phyloP scores from a whole-genome alignment of 441 rosid species.

The Adansonia grandidieri region DNA sequence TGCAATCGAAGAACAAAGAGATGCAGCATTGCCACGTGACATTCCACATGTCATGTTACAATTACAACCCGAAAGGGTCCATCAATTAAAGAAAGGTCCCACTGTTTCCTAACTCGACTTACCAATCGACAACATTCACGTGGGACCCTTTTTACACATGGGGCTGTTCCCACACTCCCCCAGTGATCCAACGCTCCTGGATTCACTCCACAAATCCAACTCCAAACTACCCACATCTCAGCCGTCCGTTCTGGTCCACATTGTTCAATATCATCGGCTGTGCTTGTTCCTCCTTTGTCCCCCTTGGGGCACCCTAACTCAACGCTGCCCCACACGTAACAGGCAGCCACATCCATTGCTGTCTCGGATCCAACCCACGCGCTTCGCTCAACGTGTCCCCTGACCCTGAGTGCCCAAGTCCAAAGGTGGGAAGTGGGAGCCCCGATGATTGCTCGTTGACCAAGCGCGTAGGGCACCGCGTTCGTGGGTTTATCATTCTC shows the following conservation, averaged over 20 bases:
- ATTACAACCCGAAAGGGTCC: not conserved
- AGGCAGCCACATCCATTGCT: constrained; percentile 42
- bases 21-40: not conserved
- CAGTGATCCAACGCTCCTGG: constrained; percentile 40
- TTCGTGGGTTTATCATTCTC: constrained; percentile 25
- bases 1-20: not conserved
- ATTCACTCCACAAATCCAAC: constrained; percentile 13
- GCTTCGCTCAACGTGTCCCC: constrained; percentile 18
- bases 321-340: constrained; percentile 41
- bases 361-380: constrained; percentile 30
- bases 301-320: constrained; percentile 39
- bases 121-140: constrained; percentile 40
- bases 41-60: constrained; percentile 29
- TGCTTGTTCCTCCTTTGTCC: constrained; percentile 54
- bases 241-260: constrained; percentile 45
- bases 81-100: constrained; percentile 22
- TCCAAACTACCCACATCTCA: constrained; percentile 27
- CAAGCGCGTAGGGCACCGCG: constrained; percentile 26
- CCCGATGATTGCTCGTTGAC: constrained; percentile 7
- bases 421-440: too few species aligned
- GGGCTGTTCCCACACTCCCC: constrained; percentile 22
- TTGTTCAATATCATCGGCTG: constrained; percentile 38
- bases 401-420: not conserved
- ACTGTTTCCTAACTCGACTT: constrained; percentile 31
- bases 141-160: constrained; percentile 41